phyloP scores from a whole-genome alignment of 257 asterid species.

The Solanum virginianum region DNA sequence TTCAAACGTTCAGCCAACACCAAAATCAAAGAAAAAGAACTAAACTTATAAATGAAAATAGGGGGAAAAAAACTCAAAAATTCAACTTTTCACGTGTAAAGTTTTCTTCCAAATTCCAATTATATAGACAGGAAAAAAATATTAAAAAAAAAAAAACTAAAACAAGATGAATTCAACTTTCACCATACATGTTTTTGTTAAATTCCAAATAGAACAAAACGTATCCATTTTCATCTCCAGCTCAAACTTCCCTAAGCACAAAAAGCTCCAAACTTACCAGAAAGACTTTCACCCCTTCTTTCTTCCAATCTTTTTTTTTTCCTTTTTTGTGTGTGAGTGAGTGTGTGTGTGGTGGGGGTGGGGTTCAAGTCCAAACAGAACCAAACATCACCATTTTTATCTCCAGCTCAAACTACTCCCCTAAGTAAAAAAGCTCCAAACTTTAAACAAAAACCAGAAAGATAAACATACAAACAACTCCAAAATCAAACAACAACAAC shows the following conservation, averaged over 20 bases:
- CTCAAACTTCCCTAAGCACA: not conserved
- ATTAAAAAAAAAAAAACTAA: not conserved
- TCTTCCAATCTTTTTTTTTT: too few relatives aligned
- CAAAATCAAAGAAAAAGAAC: not conserved
- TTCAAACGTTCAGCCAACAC: not conserved
- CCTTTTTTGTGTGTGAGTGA: too few relatives aligned
- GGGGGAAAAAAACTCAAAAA: not conserved
- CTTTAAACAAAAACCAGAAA: too few relatives aligned
- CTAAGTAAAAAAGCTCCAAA: too few relatives aligned
- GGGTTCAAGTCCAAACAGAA: not conserved
- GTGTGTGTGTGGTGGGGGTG: too few relatives aligned
- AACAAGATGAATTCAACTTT: not conserved
- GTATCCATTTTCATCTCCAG: not conserved
- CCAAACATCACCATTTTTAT: not conserved
- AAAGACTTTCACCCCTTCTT: not conserved
- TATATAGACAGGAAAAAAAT: too few relatives aligned
- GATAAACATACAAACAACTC: too few relatives aligned
- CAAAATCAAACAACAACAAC: too few relatives aligned
- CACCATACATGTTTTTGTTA: not conserved
- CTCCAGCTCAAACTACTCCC: not conserved
- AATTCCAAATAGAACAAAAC: not conserved
- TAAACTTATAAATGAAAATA: too few relatives aligned
- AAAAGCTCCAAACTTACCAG: too few relatives aligned
- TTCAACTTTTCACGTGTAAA: not conserved
- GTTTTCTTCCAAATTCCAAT: too few relatives aligned